Conservation (phyloP, 2,329 filamentous ascomycete species). For the Fusarium liriodendri region DNA sequence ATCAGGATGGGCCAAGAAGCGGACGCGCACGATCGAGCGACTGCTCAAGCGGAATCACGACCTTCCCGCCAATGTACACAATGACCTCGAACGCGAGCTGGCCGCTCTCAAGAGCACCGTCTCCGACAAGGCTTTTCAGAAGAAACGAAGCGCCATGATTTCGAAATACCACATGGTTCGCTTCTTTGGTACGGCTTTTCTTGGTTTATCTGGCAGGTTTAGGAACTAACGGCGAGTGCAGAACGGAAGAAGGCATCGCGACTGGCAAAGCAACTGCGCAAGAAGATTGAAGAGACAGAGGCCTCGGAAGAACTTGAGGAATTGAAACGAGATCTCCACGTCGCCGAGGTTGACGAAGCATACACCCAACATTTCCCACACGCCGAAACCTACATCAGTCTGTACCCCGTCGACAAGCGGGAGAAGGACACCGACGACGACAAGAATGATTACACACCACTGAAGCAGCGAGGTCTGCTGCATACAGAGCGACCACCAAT, state of each 20-base stretch:
- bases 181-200: conserved; percentile 75
- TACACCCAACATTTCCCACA: conserved; percentile 81
- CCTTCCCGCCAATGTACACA: conserved; percentile 74
- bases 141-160: conserved; percentile 76
- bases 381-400: conserved; percentile 75
- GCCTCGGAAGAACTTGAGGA: conserved; percentile 62
- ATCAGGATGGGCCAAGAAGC: conserved; percentile 75
- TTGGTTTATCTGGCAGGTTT: not conserved
- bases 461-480: conserved; percentile 57
- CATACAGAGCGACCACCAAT: conserved; percentile 66
- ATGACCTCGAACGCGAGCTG: conserved; percentile 79
- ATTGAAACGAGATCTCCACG: conserved; percentile 70
- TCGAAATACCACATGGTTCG: conserved; percentile 84
- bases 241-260: conserved; percentile 80
- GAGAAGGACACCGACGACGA: conserved; percentile 52
- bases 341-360: conserved; percentile 78
- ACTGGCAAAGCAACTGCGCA: conserved; percentile 72
- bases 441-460: conserved; percentile 46
- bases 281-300: conserved; percentile 64
- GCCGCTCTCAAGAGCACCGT: conserved; percentile 74
- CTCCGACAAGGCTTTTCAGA: conserved; percentile 67
- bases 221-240: conserved; percentile 48
- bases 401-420: conserved; percentile 60
- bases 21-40: conserved; percentile 76
- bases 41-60: conserved; percentile 70